Evolutionary conservation across 2,329 filamentous ascomycete genomes (phyloP).

Genomic region (Hymenoscyphus albidus): DNA sequence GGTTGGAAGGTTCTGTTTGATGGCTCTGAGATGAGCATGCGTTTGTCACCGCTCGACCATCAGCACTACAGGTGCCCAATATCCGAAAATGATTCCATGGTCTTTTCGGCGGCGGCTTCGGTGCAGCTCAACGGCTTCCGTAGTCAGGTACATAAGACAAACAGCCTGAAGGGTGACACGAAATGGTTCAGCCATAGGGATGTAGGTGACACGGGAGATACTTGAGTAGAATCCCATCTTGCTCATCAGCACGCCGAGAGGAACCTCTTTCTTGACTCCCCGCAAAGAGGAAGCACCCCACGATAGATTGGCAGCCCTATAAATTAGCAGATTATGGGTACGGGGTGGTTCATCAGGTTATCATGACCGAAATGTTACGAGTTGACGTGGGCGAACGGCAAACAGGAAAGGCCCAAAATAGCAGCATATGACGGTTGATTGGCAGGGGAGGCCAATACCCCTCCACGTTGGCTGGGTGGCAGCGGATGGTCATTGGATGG

Average conservation of each 20-base stretch:
- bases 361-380: background rate
- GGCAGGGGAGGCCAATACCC: background rate
- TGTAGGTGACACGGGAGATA: background rate
- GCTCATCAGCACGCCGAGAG: background rate
- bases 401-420: background rate
- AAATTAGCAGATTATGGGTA: background rate
- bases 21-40: background rate
- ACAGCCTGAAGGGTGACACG: background rate
- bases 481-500: background rate
- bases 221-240: background rate
- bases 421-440: background rate
- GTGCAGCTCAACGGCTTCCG: constrained; percentile 2
- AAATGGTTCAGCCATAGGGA: background rate
- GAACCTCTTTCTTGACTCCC: background rate
- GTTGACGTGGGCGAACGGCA: background rate
- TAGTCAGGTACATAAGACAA: background rate
- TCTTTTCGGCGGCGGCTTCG: background rate
- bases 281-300: constrained; percentile 3
- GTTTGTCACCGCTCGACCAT: background rate
- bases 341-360: background rate
- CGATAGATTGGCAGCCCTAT: background rate
- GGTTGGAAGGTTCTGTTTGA: background rate
- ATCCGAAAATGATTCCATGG: background rate
- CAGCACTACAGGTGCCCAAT: background rate
- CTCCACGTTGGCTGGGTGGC: background rate